A percentile compares a stretch with the other conserved stretches of the same genome.
Conservation (phyloP, 106 monocot species). For the Platanthera zijinensis region DNA sequence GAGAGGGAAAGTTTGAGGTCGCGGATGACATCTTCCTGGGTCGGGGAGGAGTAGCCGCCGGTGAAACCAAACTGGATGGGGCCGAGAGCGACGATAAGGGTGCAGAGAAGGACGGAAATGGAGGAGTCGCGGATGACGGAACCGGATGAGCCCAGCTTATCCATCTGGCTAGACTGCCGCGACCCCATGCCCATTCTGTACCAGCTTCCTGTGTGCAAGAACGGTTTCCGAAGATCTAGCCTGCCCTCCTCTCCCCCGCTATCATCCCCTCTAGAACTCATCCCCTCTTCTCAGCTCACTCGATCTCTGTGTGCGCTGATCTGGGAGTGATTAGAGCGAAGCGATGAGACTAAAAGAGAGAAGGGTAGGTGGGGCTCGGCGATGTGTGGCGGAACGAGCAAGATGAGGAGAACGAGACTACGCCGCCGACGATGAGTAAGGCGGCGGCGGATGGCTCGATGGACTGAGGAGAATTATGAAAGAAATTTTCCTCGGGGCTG, state of each 20-base stretch:
- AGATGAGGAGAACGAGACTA: neutral
- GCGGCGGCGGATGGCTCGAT: neutral
- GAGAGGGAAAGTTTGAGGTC: constrained; percentile 79
- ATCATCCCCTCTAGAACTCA: constrained; percentile 65
- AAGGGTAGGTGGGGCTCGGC: neutral
- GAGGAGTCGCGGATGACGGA: constrained; percentile 68
- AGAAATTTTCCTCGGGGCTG: neutral
- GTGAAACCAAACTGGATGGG: constrained; percentile 99
- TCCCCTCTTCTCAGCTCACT: constrained; percentile 7
- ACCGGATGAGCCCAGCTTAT: constrained; percentile 68
- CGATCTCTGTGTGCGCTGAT: neutral
- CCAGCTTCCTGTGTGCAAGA: constrained; percentile 95
- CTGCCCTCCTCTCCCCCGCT: constrained; percentile 26
- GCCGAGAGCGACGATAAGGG: constrained; percentile 89
- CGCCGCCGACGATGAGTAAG: neutral
- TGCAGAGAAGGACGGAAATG: constrained; percentile 85
- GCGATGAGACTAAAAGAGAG: neutral
- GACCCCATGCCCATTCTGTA: constrained; percentile 87
- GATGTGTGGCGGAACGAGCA: neutral
- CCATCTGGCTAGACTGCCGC: constrained; percentile 66
- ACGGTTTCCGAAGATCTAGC: constrained; percentile 50
- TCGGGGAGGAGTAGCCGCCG: constrained; percentile 82
- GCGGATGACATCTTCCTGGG: constrained; percentile 57
- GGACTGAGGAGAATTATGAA: neutral
- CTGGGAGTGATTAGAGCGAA: neutral